Evolutionary conservation across 352 stramenopile species (phyloP), one percentile per base, ranked within the genome.

Genomic region (Phytophthora europaea): DNA sequence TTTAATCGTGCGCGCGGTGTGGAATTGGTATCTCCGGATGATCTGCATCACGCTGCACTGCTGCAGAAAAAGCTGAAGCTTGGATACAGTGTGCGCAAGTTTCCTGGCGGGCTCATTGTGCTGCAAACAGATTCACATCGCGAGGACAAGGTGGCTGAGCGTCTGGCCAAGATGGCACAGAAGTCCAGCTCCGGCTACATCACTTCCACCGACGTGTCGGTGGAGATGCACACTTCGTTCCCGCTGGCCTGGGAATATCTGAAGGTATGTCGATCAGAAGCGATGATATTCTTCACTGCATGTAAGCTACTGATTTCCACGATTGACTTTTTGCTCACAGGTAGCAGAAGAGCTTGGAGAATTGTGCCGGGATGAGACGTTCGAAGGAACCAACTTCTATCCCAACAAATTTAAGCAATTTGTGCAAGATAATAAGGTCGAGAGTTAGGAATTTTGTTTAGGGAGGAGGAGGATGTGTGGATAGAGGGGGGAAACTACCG

Each of bases 1-100:
- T 99, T 99, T 68, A 99, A 99, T 85, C 91, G 97, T 65, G 98
- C 98, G 26, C 89, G 98, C 5, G 98, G 97, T 5, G 98, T 98
- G 3, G 98, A 99, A 72, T 82, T 99, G 45, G 93, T 99, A 54
- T 99, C 97, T 28, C 98, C 98, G 0, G 96, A 99, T 55, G 98
- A 99, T 90, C 76, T 99, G 20, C 94, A 98, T 50, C 90, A 98
- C 43, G 97, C 96, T 28, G 85, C 91, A 34, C 60, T 86, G 48
- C 75, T 97, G 60, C 92, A 98, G 63, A 91, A 94, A 75, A 84
- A 82, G 36, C 73, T 98, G 9, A 75, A 78, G 10, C 87, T 99
- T 8, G 96, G 96, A 16, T 97, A 99, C 72, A 95, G 95, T 45
- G 76, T 99, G 50, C 86, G 94, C 63, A 97, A 89, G 56, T 99